phyloP scores from a whole-genome alignment of 805 yeast genomes.

The Kuraishia floccosa region DNA sequence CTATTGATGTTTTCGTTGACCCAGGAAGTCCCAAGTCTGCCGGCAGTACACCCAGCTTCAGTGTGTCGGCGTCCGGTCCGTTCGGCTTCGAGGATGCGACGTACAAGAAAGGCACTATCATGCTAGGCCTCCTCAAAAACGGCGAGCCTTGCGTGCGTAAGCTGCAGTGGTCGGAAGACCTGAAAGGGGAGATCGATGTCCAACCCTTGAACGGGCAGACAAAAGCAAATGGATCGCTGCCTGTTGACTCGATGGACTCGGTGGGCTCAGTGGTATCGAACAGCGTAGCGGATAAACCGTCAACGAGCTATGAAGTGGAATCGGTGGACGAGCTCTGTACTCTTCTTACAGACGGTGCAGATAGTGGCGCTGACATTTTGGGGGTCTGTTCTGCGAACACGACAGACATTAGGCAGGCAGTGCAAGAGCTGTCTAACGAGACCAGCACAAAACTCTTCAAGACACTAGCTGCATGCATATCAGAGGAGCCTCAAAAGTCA shows the following conservation, averaged over 20 bases:
- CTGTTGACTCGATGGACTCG: constrained; percentile 17
- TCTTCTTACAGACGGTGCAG: constrained; percentile 11
- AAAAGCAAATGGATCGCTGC: too few relatives aligned
- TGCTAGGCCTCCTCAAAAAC: background rate
- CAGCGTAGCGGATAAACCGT: constrained; percentile 5
- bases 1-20: too few relatives aligned
- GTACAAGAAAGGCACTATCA: background rate
- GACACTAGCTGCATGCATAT: constrained; percentile 31
- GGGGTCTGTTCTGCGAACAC: constrained; percentile 20
- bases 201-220: too few relatives aligned
- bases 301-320: constrained; percentile 9
- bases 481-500: constrained; percentile 43
- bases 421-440: constrained; percentile 37
- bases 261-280: constrained; percentile 27
- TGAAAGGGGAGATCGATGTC: constrained; percentile 9
- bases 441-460: constrained; percentile 33
- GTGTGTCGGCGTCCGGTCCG: too few relatives aligned
- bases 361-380: constrained; percentile 15
- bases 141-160: background rate
- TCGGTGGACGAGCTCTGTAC: constrained; percentile 10
- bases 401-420: constrained; percentile 39
- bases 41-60: too few relatives aligned
- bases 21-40: too few relatives aligned
- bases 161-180: constrained; percentile 14
- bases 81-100: constrained; percentile 1